phyloP scores from a whole-genome alignment of 2,329 filamentous ascomycete species.

The Ramichloridium luteum region DNA sequence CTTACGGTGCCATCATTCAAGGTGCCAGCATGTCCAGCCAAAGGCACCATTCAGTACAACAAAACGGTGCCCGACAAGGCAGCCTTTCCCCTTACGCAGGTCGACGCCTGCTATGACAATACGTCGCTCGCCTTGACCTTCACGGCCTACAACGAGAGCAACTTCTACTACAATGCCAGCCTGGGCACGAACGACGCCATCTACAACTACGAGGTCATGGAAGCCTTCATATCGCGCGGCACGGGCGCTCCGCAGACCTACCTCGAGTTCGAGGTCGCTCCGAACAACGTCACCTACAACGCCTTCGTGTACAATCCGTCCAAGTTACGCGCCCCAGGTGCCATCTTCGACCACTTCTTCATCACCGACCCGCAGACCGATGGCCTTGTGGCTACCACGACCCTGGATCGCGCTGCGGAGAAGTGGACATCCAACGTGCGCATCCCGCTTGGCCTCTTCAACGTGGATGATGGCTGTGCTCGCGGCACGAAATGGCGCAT shows the following conservation, averaged over 20 bases:
- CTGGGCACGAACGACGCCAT: slow-evolving; percentile 9
- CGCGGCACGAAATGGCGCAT: slow-evolving; percentile 12
- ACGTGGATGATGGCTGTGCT: slow-evolving; percentile 6
- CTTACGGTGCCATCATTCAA: slow-evolving; percentile 6
- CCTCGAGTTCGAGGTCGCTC: slow-evolving; percentile 10
- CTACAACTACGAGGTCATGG: slow-evolving; percentile 11
- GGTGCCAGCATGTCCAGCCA: slow-evolving; percentile 8
- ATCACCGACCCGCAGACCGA: slow-evolving; percentile 3
- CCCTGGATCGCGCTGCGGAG: slow-evolving; percentile 2
- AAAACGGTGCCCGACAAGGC: slow-evolving; percentile 5
- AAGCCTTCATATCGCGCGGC: slow-evolving; percentile 8
- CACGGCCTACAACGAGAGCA: slow-evolving; percentile 9
- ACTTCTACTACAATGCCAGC: slow-evolving; percentile 8
- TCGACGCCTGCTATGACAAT: slow-evolving; percentile 9
- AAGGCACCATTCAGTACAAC: slow-evolving; percentile 8
- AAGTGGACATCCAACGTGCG: slow-evolving; percentile 5
- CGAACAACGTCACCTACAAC: slow-evolving; percentile 10
- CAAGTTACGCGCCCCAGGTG: slow-evolving; percentile 3
- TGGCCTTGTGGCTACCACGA: slow-evolving; percentile 5
- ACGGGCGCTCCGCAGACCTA: slow-evolving; percentile 8
- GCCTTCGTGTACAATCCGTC: slow-evolving; percentile 11
- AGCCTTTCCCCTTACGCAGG: slow-evolving; percentile 8
- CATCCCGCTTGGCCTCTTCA: slow-evolving; percentile 10
- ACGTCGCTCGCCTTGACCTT: slow-evolving; percentile 4
- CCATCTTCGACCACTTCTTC: slow-evolving; percentile 8